phyloP scores from a whole-genome alignment of 495 filamentous ascomycete genomes.

The Penicillium subrubescens region DNA sequence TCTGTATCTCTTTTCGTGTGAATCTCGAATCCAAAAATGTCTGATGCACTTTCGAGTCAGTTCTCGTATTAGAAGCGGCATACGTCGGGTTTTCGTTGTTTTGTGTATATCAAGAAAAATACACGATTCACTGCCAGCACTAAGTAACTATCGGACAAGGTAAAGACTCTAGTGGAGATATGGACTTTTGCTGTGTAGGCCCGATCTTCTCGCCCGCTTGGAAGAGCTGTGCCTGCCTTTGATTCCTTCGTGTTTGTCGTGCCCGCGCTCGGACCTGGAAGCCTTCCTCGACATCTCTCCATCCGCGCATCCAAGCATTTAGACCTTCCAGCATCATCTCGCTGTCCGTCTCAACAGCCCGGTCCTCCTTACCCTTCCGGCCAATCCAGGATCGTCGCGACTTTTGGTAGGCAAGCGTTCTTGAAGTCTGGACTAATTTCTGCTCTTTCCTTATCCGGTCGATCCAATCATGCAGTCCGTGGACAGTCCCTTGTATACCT shows the following conservation, averaged over 20 bases:
- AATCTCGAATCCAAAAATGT: slow-evolving; percentile 12
- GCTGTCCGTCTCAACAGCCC: slow-evolving; percentile 18
- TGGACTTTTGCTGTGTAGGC: background rate
- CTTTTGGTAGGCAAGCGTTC: slow-evolving; percentile 9
- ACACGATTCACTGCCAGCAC: background rate
- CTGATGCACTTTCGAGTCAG: slow-evolving; percentile 8
- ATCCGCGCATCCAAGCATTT: slow-evolving; percentile 45
- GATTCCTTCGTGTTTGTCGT: slow-evolving; percentile 28
- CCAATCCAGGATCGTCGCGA: slow-evolving; percentile 21
- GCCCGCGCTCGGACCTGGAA: slow-evolving; percentile 31
- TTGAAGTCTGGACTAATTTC: slow-evolving; percentile 8
- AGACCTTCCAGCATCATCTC: slow-evolving; percentile 41
- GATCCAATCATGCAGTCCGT: slow-evolving; percentile 39
- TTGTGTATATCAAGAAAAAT: background rate
- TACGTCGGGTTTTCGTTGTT: background rate
- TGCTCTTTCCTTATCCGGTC: slow-evolving; percentile 29
- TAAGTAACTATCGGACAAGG: background rate
- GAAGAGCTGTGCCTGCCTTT: slow-evolving; percentile 21
- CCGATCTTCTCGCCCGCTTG: background rate
- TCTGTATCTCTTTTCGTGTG: slow-evolving; percentile 12
- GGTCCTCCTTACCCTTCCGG: slow-evolving; percentile 14
- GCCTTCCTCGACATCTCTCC: slow-evolving; percentile 44
- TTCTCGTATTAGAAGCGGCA: background rate
- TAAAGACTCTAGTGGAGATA: background rate
- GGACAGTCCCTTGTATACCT: slow-evolving; percentile 40